phyloP scores from a whole-genome alignment of 345 rosid genomes.

The Aegle marmelos region DNA sequence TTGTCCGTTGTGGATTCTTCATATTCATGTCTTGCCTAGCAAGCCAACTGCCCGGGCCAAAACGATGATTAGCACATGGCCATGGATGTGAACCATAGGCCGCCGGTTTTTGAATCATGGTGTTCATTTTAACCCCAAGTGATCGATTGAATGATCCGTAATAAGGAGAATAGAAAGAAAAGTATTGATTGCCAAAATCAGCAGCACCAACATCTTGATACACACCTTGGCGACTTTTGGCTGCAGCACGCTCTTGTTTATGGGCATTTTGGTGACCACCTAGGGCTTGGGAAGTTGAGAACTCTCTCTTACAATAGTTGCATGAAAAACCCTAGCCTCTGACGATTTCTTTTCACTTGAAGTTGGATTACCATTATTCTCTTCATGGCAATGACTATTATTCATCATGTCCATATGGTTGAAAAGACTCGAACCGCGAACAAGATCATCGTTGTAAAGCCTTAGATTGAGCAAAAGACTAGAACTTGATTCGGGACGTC shows the following conservation, averaged over 20 bases:
- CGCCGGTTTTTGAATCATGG: conserved; percentile 29
- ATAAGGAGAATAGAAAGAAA: conserved; percentile 6
- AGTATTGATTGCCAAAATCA: neutral
- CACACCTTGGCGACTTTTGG: conserved; percentile 46
- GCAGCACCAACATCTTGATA: conserved; percentile 1
- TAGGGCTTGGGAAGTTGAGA: conserved; percentile 63
- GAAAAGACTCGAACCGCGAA: neutral
- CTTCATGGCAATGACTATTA: neutral
- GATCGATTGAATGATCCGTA: conserved; percentile 24
- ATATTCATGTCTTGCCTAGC: neutral
- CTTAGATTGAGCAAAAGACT: neutral
- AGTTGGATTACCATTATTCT: too few species aligned
- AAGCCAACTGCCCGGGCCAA: conserved; percentile 2
- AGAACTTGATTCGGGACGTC: neutral
- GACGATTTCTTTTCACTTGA: neutral
- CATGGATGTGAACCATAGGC: conserved; percentile 11
- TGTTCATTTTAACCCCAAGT: conserved; percentile 18
- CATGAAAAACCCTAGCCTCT: neutral
- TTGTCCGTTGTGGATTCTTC: neutral
- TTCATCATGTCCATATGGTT: neutral
- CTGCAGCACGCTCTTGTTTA: conserved; percentile 58
- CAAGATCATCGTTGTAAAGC: neutral
- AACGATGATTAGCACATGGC: neutral
- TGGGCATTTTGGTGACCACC: conserved; percentile 90
- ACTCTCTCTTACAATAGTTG: conserved; percentile 33